phyloP scores from a whole-genome alignment of 495 filamentous ascomycete genomes.

The Trichoderma orchidacearum region DNA sequence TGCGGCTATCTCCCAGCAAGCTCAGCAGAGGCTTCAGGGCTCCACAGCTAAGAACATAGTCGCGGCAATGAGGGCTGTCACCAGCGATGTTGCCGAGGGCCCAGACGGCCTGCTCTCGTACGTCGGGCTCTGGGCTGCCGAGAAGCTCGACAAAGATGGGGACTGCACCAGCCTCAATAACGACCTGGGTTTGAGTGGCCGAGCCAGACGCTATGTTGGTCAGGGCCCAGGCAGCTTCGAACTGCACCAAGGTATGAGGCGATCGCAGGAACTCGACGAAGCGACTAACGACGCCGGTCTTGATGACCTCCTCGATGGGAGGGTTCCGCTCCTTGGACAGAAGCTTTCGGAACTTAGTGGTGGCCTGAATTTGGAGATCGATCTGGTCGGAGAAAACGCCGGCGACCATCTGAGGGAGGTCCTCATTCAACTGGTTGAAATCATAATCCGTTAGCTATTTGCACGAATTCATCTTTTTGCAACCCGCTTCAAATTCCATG shows the following conservation, averaged over 20 bases:
- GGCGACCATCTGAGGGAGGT: slow-evolving; percentile 93
- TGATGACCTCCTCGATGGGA: slow-evolving; percentile 97
- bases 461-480: not conserved
- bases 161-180: slow-evolving; percentile 96
- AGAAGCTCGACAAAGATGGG: slow-evolving; percentile 97
- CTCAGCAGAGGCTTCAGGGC: slow-evolving; percentile 79
- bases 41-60: slow-evolving; percentile 83
- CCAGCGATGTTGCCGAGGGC: slow-evolving; percentile 98
- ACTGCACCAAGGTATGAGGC: slow-evolving; percentile 96
- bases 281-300: slow-evolving; percentile 92
- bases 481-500: too few species aligned
- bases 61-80: slow-evolving; percentile 92
- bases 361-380: slow-evolving; percentile 95
- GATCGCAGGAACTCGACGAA: slow-evolving; percentile 98
- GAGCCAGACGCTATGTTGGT: slow-evolving; percentile 99
- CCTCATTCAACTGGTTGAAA: slow-evolving; percentile 71
- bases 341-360: slow-evolving; percentile 96
- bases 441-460: not conserved
- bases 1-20: slow-evolving; percentile 91
- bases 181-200: slow-evolving; percentile 93
- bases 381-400: slow-evolving; percentile 98
- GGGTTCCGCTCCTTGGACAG: slow-evolving; percentile 98
- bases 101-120: slow-evolving; percentile 98
- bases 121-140: slow-evolving; percentile 91
- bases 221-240: slow-evolving; percentile 97